phyloP scores from a whole-genome alignment of 129 eudicot species.

The Tanacetum coccineum region DNA sequence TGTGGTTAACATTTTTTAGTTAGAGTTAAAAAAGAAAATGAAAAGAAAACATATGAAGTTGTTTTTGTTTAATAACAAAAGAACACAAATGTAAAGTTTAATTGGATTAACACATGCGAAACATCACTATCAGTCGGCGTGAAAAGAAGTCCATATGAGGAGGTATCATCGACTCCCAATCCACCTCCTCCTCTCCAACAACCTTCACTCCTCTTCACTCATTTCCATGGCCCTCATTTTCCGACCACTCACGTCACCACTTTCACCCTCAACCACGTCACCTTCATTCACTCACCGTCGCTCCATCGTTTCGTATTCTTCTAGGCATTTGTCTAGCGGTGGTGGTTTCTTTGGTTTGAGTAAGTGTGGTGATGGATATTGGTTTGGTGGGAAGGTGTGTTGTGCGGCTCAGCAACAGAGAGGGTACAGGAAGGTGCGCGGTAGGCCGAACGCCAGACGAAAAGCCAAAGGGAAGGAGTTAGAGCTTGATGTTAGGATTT shows the following conservation, averaged over 20 bases:
- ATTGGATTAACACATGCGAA: too few species aligned
- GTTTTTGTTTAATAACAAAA: too few species aligned
- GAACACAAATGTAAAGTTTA: too few species aligned
- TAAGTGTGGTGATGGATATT: constrained; percentile 11
- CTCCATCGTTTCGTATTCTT: constrained; percentile 9
- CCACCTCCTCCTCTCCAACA: too few species aligned
- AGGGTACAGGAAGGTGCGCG: constrained; percentile 56
- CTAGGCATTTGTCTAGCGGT: background rate
- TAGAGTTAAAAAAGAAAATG: too few species aligned
- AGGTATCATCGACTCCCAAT: too few species aligned
- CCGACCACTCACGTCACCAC: background rate
- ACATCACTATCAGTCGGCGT: too few species aligned
- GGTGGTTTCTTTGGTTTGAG: constrained; percentile 14
- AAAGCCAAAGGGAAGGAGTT: constrained; percentile 59
- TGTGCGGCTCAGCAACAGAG: constrained; percentile 52
- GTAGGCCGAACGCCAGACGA: constrained; percentile 35
- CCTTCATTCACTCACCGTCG: background rate
- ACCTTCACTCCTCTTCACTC: too few species aligned
- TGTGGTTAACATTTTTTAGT: too few species aligned
- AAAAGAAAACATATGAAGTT: too few species aligned
- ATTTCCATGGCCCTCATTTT: too few species aligned
- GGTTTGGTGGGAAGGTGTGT: constrained; percentile 29
- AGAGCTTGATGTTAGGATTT: constrained; percentile 71
- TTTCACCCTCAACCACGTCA: background rate
- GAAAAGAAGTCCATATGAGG: too few species aligned